These are phyloP conservation scores for Apiospora hydei DNA, from an alignment of 2,329 filamentous ascomycete species.

Conservation along the genomic window DNA sequence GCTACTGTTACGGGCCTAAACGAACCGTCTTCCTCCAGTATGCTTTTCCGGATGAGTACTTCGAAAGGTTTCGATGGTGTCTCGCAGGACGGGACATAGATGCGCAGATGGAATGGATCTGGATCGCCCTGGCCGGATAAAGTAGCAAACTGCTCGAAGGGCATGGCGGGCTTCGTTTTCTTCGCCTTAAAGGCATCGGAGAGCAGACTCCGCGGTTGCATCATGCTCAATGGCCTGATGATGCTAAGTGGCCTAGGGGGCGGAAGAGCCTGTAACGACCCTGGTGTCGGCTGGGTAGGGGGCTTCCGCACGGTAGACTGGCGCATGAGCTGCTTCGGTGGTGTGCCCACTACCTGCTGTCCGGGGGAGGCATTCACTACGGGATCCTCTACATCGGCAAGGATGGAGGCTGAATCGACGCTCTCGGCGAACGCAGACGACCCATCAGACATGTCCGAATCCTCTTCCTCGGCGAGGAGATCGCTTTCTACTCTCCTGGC, in stretches of 20 bases:
- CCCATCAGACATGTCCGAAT: slow-evolving; percentile 68
- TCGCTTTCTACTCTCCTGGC: slow-evolving; percentile 56
- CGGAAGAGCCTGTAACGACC: slow-evolving; percentile 70
- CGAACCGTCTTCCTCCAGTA: slow-evolving; percentile 70
- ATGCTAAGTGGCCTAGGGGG: slow-evolving; percentile 73
- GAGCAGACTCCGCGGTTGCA: slow-evolving; percentile 74
- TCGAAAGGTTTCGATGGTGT: slow-evolving; percentile 72
- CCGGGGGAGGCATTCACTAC: slow-evolving; percentile 62
- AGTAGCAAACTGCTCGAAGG: slow-evolving; percentile 79
- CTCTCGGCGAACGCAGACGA: slow-evolving; percentile 72
- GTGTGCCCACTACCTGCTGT: slow-evolving; percentile 68
- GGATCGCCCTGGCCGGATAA: slow-evolving; percentile 81
- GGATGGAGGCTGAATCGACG: slow-evolving; percentile 74
- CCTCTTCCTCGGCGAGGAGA: slow-evolving; percentile 63
- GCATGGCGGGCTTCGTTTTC: slow-evolving; percentile 71
- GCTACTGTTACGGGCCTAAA: slow-evolving; percentile 74
- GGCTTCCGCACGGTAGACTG: slow-evolving; percentile 71
- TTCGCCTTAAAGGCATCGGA: slow-evolving; percentile 77
- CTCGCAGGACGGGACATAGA: slow-evolving; percentile 77
- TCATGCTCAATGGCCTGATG: slow-evolving; percentile 70
- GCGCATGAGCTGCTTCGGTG: slow-evolving; percentile 65
- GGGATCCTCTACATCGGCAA: slow-evolving; percentile 69
- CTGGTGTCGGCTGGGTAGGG: slow-evolving; percentile 61
- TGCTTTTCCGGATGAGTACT: slow-evolving; percentile 72
- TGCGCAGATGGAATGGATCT: slow-evolving; percentile 77